These are phyloP conservation scores for Nakazawaea laoshanensis DNA, from an alignment of 805 yeast species.

Conservation along the genomic window DNA sequence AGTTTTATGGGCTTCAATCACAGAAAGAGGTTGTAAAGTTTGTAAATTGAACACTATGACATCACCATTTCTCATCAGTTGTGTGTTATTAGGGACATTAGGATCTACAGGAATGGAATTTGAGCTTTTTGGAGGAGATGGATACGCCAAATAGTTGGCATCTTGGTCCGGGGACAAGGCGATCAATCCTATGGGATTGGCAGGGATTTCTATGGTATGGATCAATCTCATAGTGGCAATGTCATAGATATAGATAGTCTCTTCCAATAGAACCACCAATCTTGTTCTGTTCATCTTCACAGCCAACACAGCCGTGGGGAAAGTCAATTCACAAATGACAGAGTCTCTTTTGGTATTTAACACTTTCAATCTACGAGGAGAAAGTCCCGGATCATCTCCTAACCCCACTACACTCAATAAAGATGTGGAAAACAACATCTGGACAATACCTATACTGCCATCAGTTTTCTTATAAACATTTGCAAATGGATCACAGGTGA, in stretches of 20 bases:
- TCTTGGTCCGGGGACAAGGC: constrained; percentile 49
- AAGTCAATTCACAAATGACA: constrained; percentile 81
- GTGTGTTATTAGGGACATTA: neutral
- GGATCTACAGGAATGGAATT: no score
- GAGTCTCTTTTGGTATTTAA: constrained; percentile 68
- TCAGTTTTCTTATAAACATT: constrained; percentile 46
- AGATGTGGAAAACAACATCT: constrained; percentile 87
- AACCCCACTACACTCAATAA: constrained; percentile 77
- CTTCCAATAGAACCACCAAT: constrained; percentile 72
- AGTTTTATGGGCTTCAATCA: constrained; percentile 84
- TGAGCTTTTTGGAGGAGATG: constrained; percentile 59
- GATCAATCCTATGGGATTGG: constrained; percentile 51
- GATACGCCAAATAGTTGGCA: constrained; percentile 56
- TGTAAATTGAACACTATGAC: constrained; percentile 77
- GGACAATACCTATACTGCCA: constrained; percentile 69
- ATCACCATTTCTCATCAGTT: constrained; percentile 45
- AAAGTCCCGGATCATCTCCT: constrained; percentile 64
- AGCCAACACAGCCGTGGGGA: constrained; percentile 71
- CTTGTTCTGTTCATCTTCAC: constrained; percentile 79
- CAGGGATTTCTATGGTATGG: constrained; percentile 60
- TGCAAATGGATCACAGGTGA: constrained; percentile 80
- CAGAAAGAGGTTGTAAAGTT: constrained; percentile 72
- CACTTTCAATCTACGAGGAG: constrained; percentile 80
- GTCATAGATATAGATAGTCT: constrained; percentile 84
- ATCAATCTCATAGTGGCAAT: constrained; percentile 81